These are phyloP conservation scores for Carnegiea gigantea DNA, from an alignment of 179 eudicot species.

Conservation along the genomic window DNA sequence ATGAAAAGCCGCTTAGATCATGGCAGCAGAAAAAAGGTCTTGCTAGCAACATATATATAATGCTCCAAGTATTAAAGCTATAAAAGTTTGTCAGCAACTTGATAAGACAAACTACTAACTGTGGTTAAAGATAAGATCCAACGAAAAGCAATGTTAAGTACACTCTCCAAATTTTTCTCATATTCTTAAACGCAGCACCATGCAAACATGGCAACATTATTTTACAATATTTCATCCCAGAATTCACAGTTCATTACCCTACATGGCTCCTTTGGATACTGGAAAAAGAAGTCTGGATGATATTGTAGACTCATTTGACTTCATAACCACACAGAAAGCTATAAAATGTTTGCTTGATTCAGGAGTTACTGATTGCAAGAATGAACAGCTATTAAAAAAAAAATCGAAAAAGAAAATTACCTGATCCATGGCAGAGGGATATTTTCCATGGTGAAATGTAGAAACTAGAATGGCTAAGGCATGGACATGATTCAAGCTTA, in stretches of 20 bases:
- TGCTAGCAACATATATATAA: neutral
- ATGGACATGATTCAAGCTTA: conserved; percentile 94
- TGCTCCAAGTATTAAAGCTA: neutral
- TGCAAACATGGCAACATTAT: neutral
- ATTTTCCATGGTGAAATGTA: conserved; percentile 77
- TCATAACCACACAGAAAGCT: neutral
- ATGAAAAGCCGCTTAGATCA: conserved; percentile 4
- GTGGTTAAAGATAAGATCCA: neutral
- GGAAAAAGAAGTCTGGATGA: neutral
- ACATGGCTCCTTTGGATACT: no score
- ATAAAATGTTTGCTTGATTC: neutral
- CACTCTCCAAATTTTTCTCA: neutral
- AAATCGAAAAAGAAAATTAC: conserved; percentile 28
- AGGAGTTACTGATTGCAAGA: neutral
- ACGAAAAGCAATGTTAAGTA: neutral
- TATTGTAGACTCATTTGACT: neutral
- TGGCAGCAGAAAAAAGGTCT: neutral
- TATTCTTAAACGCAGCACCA: neutral
- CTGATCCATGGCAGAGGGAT: conserved; percentile 89
- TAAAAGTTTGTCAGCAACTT: neutral
- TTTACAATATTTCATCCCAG: neutral
- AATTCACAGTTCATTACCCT: no score
- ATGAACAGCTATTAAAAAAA: neutral
- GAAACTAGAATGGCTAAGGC: conserved; percentile 84
- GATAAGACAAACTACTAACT: neutral